Evolutionary conservation across 2,329 filamentous ascomycete genomes (phyloP).

Genomic region (Huntiella moniliformis): DNA sequence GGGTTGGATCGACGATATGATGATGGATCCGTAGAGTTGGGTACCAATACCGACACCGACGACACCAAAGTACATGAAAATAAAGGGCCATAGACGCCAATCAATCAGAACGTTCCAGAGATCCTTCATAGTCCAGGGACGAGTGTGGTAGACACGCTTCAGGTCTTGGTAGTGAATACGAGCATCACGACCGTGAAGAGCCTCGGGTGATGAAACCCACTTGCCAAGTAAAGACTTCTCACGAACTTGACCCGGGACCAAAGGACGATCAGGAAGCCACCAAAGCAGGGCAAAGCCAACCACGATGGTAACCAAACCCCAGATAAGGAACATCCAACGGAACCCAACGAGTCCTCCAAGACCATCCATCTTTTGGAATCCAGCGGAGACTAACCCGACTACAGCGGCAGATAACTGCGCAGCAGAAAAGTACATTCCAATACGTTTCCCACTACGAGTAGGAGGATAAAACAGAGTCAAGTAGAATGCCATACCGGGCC

Average conservation of each 20-base stretch:
- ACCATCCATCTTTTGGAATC: constrained; percentile 83
- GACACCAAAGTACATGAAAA: constrained; percentile 87
- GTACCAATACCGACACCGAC: constrained; percentile 84
- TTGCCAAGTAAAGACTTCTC: constrained; percentile 16
- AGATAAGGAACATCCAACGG: constrained; percentile 85
- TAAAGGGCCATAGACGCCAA: constrained; percentile 74
- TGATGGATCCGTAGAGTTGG: constrained; percentile 72
- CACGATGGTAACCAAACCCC: constrained; percentile 55
- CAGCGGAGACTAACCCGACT: constrained; percentile 74
- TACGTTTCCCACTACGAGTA: constrained; percentile 67
- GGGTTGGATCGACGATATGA: constrained; percentile 63
- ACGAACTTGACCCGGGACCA: constrained; percentile 47
- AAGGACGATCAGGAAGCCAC: constrained; percentile 77
- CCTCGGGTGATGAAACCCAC: constrained; percentile 42
- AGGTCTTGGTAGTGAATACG: constrained; percentile 68
- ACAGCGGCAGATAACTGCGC: constrained; percentile 77
- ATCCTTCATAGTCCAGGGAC: constrained; percentile 55
- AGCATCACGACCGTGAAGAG: constrained; percentile 58
- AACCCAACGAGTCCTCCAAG: constrained; percentile 58
- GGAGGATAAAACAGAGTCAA: constrained; percentile 83
- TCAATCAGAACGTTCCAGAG: constrained; percentile 54
- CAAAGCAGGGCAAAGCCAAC: constrained; percentile 59
- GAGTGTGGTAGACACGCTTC: constrained; percentile 57
- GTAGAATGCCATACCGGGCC: constrained; percentile 90
- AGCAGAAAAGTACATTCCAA: constrained; percentile 78